phyloP scores from a whole-genome alignment of 1,284 basidiomycete genomes.

The Rugosomyces carneus region DNA sequence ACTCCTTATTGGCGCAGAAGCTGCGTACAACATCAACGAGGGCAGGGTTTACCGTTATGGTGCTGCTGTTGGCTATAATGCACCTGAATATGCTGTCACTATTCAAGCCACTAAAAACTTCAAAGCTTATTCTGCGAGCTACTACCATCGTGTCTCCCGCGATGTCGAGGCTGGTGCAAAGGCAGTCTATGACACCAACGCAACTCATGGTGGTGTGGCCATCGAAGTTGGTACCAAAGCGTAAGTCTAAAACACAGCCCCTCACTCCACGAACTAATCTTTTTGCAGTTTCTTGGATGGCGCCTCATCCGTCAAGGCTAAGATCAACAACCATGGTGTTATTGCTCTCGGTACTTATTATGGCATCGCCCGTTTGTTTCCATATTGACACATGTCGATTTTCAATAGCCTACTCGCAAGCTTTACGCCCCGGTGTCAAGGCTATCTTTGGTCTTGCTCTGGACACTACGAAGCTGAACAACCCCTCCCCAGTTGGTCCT shows the following conservation, averaged over 20 bases:
- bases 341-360: constrained; percentile 62
- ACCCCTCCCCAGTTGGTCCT: constrained; percentile 51
- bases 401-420: constrained; percentile 77
- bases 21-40: constrained; percentile 93
- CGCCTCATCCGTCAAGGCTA: constrained; percentile 94
- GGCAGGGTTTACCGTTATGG: constrained; percentile 92
- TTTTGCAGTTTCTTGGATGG: constrained; percentile 70
- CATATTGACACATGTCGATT: constrained; percentile 1
- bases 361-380: neutral
- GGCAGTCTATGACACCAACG: constrained; percentile 95
- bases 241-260: constrained; percentile 38
- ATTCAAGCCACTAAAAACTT: constrained; percentile 94
- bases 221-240: constrained; percentile 97
- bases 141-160: constrained; percentile 94
- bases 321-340: constrained; percentile 97
- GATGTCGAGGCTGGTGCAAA: constrained; percentile 98
- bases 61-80: constrained; percentile 89
- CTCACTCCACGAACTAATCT: neutral
- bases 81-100: constrained; percentile 95
- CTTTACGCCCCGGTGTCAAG: constrained; percentile 92
- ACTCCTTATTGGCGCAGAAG: constrained; percentile 95
- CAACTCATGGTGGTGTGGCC: constrained; percentile 80
- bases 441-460: constrained; percentile 90
- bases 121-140: constrained; percentile 91
- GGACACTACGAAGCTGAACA: constrained; percentile 86